These are phyloP conservation scores for Pyrenochaeta sp. DNA, from an alignment of 2,329 filamentous ascomycete species.

Conservation along the genomic window DNA sequence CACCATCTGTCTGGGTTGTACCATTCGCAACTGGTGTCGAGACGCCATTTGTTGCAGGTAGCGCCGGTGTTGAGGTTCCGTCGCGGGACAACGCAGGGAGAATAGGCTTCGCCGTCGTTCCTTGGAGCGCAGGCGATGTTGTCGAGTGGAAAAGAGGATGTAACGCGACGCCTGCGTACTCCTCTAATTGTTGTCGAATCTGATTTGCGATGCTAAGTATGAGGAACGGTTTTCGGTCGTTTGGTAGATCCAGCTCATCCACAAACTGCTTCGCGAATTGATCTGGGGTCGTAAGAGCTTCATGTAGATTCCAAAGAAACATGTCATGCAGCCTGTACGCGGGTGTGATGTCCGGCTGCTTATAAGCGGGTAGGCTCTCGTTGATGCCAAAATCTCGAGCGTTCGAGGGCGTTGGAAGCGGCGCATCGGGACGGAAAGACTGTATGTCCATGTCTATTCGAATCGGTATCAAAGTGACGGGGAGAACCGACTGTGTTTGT, in stretches of 20 bases:
- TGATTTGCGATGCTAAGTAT: slow-evolving; percentile 88
- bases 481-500: slow-evolving; percentile 75
- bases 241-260: slow-evolving; percentile 90
- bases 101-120: slow-evolving; percentile 40
- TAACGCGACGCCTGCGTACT: slow-evolving; percentile 92
- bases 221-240: slow-evolving; percentile 67
- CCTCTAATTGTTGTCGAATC: slow-evolving; percentile 92
- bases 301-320: slow-evolving; percentile 98
- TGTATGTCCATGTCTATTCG: slow-evolving; percentile 94
- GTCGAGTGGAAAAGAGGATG: slow-evolving; percentile 87
- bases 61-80: slow-evolving; percentile 58
- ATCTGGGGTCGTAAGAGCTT: slow-evolving; percentile 91
- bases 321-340: slow-evolving; percentile 90
- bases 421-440: slow-evolving; percentile 72
- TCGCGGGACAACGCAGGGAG: slow-evolving; percentile 59
- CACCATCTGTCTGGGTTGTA: slow-evolving; percentile 51
- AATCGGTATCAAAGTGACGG: slow-evolving; percentile 91
- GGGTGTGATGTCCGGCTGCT: slow-evolving; percentile 78
- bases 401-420: slow-evolving; percentile 71
- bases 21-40: slow-evolving; percentile 65
- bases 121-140: slow-evolving; percentile 39
- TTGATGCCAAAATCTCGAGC: slow-evolving; percentile 68
- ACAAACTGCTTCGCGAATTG: slow-evolving; percentile 92
- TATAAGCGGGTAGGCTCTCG: slow-evolving; percentile 79
- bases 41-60: slow-evolving; percentile 60